phyloP scores from a whole-genome alignment of 2,329 filamentous ascomycete species.

The Claviceps sorghi region DNA sequence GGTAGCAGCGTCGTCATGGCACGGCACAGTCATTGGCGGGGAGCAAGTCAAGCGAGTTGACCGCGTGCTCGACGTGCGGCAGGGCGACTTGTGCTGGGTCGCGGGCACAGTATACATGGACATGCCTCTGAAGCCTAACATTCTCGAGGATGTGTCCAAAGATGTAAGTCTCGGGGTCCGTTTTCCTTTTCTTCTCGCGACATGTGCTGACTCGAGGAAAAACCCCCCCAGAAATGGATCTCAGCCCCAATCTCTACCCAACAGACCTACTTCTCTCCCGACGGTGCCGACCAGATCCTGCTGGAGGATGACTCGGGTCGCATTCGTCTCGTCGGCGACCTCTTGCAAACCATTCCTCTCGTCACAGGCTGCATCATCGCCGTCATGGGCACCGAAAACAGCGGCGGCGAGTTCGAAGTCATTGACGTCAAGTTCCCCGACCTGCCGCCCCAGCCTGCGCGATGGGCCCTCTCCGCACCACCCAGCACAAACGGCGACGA shows the following conservation, averaged over 20 bases:
- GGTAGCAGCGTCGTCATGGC: constrained; percentile 62
- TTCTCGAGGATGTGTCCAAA: constrained; percentile 86
- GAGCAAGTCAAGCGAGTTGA: constrained; percentile 66
- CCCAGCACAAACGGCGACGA: constrained; percentile 13
- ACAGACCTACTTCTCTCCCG: constrained; percentile 58
- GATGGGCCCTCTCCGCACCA: constrained; percentile 56
- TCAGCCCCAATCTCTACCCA: constrained; percentile 61
- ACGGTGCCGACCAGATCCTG: constrained; percentile 56
- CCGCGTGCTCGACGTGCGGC: constrained; percentile 83
- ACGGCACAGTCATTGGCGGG: constrained; percentile 60
- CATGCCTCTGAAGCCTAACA: constrained; percentile 89
- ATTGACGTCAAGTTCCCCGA: constrained; percentile 83
- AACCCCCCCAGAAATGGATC: constrained; percentile 68
- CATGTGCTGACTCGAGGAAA: background rate
- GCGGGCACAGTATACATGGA: constrained; percentile 94
- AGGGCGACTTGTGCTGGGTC: constrained; percentile 93
- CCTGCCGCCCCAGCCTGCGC: constrained; percentile 62
- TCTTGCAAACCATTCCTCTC: constrained; percentile 53
- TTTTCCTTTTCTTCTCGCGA: background rate
- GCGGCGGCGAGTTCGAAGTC: constrained; percentile 82
- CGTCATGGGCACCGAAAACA: constrained; percentile 88
- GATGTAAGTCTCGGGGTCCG: constrained; percentile 43
- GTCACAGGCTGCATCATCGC: constrained; percentile 90
- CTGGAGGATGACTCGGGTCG: constrained; percentile 93
- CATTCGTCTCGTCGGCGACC: constrained; percentile 59